These are phyloP conservation scores for Vaucheria bursata DNA, from an alignment of 352 stramenopile genomes.

Conservation along the genomic window DNA sequence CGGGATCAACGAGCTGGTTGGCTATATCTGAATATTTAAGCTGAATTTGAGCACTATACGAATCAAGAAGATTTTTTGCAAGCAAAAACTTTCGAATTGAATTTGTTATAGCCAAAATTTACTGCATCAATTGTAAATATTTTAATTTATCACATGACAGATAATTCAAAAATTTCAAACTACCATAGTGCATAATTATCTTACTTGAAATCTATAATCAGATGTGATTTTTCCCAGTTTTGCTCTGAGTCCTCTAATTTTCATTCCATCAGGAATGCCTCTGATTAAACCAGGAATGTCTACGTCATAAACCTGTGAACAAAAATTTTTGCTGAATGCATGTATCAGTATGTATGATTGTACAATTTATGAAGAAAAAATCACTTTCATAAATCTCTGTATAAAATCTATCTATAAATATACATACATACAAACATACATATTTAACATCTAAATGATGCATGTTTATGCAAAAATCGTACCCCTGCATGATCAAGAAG, in stretches of 20 bases:
- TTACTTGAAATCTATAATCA: constrained; percentile 45
- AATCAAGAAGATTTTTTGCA: not conserved
- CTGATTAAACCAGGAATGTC: constrained; percentile 36
- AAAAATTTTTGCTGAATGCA: no score
- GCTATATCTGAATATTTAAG: not conserved
- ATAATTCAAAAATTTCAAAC: not conserved
- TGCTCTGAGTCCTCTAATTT: constrained; percentile 29
- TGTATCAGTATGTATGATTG: no score
- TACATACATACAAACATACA: no score
- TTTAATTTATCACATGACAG: not conserved
- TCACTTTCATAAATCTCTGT: no score
- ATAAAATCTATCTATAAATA: no score
- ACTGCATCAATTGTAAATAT: not conserved
- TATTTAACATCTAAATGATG: no score
- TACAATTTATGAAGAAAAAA: no score
- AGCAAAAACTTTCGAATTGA: not conserved
- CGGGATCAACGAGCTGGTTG: not conserved
- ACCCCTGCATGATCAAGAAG: constrained; percentile 47
- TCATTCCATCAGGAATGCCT: constrained; percentile 42
- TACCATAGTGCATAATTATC: not conserved
- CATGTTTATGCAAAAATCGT: no score
- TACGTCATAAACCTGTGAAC: constrained; percentile 34
- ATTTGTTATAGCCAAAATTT: not conserved
- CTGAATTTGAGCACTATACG: not conserved
- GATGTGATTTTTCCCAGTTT: constrained; percentile 46